phyloP scores from a whole-genome alignment of 306 rosid genomes.

The Vigna angularis region DNA sequence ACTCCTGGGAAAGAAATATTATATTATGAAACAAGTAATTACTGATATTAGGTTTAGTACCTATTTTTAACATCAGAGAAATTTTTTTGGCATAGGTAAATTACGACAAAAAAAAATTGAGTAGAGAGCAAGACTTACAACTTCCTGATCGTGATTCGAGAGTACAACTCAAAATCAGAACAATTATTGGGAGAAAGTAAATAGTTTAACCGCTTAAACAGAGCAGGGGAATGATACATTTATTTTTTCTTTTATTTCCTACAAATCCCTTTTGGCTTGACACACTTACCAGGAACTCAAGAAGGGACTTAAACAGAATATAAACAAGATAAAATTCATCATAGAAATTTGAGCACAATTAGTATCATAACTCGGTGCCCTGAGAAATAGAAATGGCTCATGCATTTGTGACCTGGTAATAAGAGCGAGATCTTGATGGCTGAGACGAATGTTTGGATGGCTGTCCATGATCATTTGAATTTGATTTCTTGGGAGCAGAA shows the following conservation, averaged over 20 bases:
- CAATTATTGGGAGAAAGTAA: not conserved
- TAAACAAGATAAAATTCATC: slow-evolving; percentile 5
- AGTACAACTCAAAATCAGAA: not conserved
- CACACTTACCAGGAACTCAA: not conserved
- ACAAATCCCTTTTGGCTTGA: not conserved
- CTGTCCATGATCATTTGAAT: slow-evolving; percentile 42
- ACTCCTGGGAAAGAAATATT: no score
- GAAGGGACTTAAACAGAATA: not conserved
- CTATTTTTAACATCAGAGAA: not conserved
- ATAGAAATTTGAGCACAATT: slow-evolving; percentile 1
- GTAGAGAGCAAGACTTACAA: not conserved
- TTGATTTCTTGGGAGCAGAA: slow-evolving; percentile 47
- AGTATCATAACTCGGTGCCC: not conserved
- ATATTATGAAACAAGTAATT: no score
- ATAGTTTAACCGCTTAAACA: not conserved
- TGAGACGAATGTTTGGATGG: slow-evolving; percentile 57
- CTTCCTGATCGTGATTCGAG: not conserved
- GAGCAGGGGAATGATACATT: not conserved
- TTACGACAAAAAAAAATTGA: not conserved
- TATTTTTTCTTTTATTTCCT: not conserved
- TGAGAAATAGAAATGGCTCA: not conserved
- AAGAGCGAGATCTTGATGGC: slow-evolving; percentile 64
- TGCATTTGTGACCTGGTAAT: slow-evolving; percentile 63
- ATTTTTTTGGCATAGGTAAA: not conserved
- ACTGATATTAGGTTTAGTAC: not conserved